Percentiles rank a stretch among this genome's conserved stretches.
phyloP scores from a whole-genome alignment of 1,284 basidiomycete species.

The Irpex rosettiformis region DNA sequence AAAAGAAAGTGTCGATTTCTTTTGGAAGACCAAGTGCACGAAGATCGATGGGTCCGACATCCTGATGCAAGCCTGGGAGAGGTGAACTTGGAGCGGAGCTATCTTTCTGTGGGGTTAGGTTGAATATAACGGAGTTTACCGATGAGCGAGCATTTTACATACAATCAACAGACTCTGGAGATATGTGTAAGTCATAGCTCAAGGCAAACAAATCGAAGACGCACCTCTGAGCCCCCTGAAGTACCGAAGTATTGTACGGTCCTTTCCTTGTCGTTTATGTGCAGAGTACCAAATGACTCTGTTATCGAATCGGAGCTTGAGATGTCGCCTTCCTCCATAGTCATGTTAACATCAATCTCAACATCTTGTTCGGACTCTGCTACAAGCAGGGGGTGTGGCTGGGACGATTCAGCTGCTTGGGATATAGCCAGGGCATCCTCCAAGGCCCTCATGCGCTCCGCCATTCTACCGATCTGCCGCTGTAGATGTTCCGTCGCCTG shows the following conservation, averaged over 20 bases:
- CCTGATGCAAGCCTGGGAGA: background rate
- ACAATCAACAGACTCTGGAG: slow-evolving; percentile 17
- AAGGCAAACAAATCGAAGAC: background rate
- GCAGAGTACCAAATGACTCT: slow-evolving; percentile 17
- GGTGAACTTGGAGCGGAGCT: background rate
- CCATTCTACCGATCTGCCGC: slow-evolving; percentile 15
- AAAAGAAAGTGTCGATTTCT: slow-evolving; percentile 16
- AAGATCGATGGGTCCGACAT: slow-evolving; percentile 11
- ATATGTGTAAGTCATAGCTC: background rate
- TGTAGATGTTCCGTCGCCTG: slow-evolving; percentile 18
- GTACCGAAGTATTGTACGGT: slow-evolving; percentile 18
- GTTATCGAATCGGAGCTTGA: slow-evolving; percentile 4
- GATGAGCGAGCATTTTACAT: background rate
- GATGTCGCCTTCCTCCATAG: background rate
- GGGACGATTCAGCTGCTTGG: slow-evolving; percentile 11
- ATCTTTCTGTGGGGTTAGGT: background rate
- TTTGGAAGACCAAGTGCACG: slow-evolving; percentile 16
- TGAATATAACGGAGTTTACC: background rate
- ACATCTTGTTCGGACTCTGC: slow-evolving; percentile 4
- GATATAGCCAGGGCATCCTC: slow-evolving; percentile 19
- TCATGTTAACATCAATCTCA: slow-evolving; percentile 2
- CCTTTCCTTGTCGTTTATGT: slow-evolving; percentile 17
- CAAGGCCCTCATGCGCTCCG: slow-evolving; percentile 18
- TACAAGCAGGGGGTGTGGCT: slow-evolving; percentile 16
- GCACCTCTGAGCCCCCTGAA: slow-evolving; percentile 18